phyloP scores from a whole-genome alignment of 352 stramenopile species.

The Phytophthora pini region DNA sequence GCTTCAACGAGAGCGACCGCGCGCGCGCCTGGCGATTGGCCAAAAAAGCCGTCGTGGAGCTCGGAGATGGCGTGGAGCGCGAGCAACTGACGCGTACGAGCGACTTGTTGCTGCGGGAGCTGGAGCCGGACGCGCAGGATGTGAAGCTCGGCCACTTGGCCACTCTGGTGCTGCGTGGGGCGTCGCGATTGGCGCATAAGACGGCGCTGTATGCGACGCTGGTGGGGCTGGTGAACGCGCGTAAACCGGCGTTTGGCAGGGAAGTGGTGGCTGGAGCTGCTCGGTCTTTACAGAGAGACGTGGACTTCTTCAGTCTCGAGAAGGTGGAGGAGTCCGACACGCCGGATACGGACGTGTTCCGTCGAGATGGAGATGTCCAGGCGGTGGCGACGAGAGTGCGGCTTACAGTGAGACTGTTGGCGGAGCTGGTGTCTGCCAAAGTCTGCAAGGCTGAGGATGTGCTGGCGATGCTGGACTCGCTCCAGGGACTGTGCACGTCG shows the following conservation, averaged over 20 bases:
- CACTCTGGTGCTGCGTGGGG: slow-evolving; percentile 61
- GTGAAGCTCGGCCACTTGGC: slow-evolving; percentile 68
- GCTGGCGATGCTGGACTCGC: slow-evolving; percentile 59
- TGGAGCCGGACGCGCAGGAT: slow-evolving; percentile 59
- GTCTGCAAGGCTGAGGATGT: slow-evolving; percentile 73
- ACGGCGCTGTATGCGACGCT: slow-evolving; percentile 75
- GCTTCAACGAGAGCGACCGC: slow-evolving; percentile 66
- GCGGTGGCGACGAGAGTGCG: slow-evolving; percentile 58
- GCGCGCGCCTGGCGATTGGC: slow-evolving; percentile 73
- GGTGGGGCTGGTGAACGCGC: slow-evolving; percentile 71
- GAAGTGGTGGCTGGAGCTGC: slow-evolving; percentile 52
- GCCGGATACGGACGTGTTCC: slow-evolving; percentile 25
- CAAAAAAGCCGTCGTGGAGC: slow-evolving; percentile 79
- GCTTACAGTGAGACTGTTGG: slow-evolving; percentile 71
- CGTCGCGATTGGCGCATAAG: slow-evolving; percentile 67
- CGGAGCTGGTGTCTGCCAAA: slow-evolving; percentile 56
- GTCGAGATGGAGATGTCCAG: slow-evolving; percentile 45
- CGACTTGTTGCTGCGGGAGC: slow-evolving; percentile 52
- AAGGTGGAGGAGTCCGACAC: slow-evolving; percentile 26
- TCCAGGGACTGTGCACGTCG: slow-evolving; percentile 69
- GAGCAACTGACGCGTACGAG: slow-evolving; percentile 57
- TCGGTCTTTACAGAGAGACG: slow-evolving; percentile 54
- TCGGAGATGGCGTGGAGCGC: slow-evolving; percentile 64
- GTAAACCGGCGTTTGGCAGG: slow-evolving; percentile 59
- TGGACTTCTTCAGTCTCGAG: slow-evolving; percentile 60